phyloP scores from a whole-genome alignment of 1,284 basidiomycete species.

The Puccinia triticina region DNA sequence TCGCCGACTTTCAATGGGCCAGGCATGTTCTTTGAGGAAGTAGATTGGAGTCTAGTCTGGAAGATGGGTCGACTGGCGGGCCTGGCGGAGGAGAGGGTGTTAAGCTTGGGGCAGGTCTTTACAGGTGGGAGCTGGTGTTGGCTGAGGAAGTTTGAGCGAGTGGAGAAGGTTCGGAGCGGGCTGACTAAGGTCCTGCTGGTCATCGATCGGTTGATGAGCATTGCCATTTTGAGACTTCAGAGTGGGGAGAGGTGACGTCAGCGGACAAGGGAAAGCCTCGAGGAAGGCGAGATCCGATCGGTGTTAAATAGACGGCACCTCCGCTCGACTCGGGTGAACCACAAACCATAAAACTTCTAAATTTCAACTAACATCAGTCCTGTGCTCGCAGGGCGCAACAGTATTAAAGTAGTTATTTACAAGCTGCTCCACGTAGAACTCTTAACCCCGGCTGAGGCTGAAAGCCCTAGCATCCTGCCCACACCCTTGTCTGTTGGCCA shows the following conservation, averaged over 20 bases:
- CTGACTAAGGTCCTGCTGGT: conserved; percentile 1
- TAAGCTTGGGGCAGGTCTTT: neutral
- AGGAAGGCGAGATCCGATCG: neutral
- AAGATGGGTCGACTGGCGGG: neutral
- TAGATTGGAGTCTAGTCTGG: neutral
- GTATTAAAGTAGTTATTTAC: too few relatives aligned
- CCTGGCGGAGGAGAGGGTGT: neutral
- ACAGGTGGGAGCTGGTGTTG: neutral
- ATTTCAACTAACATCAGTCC: too few relatives aligned
- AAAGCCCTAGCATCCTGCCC: too few relatives aligned
- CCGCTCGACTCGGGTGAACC: too few relatives aligned
- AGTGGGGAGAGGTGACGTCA: neutral
- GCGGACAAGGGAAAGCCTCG: too few relatives aligned
- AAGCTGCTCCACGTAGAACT: too few relatives aligned
- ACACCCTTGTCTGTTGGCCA: too few relatives aligned
- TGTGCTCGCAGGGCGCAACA: too few relatives aligned
- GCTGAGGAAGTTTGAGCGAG: neutral
- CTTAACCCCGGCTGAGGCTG: too few relatives aligned
- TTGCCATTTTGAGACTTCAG: neutral
- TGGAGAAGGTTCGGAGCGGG: neutral
- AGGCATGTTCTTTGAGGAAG: conserved; percentile 8
- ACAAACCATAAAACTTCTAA: too few relatives aligned
- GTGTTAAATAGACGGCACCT: too few relatives aligned
- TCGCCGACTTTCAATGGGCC: conserved; percentile 35
- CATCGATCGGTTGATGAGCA: conserved; percentile 2